Evolutionary conservation across 306 rosid species (phyloP).

Genomic region (Morella rubra): DNA sequence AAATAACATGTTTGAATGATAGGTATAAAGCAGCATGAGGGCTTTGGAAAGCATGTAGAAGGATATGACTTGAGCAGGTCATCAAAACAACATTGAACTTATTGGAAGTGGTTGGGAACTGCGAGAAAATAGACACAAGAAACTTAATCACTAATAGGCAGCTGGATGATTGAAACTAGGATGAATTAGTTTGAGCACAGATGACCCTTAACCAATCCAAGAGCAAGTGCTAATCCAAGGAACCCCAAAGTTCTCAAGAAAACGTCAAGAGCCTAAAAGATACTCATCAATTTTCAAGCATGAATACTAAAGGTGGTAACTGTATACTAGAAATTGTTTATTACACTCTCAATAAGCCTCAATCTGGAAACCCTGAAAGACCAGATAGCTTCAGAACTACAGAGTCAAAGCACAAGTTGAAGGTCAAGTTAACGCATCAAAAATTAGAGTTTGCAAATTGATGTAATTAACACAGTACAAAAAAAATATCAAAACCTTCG

Average conservation of each 20-base stretch:
- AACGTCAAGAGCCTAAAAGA: neutral
- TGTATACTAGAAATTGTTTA: neutral
- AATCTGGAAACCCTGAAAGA: neutral
- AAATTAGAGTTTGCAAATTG: neutral
- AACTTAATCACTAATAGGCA: neutral
- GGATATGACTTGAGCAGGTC: neutral
- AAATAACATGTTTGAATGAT: neutral
- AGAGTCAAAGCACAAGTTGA: neutral
- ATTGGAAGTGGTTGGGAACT: neutral
- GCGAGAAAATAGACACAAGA: neutral
- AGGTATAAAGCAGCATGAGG: neutral
- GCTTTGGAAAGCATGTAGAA: neutral
- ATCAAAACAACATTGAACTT: neutral
- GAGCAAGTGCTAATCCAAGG: neutral
- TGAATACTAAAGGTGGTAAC: neutral
- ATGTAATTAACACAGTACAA: neutral
- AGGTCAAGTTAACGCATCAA: neutral
- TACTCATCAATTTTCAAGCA: neutral
- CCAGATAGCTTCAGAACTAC: neutral
- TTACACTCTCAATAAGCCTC: neutral
- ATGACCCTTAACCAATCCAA: neutral
- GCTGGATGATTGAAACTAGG: neutral
- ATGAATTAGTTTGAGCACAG: neutral
- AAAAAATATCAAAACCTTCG: neutral
- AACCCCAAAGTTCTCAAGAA: neutral